phyloP scores from a whole-genome alignment of 306 rosid genomes.

The Trifolium fragiferum region DNA sequence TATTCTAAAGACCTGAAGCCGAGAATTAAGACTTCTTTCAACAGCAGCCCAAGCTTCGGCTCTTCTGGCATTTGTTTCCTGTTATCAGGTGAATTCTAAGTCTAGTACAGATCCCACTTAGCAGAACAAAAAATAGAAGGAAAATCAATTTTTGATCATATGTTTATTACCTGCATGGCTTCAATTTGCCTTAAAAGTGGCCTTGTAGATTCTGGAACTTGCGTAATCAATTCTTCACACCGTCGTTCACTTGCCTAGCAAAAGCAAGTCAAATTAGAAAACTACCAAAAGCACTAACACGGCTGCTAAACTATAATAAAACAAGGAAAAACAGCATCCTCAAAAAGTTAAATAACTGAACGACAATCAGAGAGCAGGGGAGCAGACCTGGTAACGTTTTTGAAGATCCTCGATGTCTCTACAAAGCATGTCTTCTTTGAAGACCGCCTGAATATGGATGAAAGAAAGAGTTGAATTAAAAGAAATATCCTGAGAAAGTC shows the following conservation, averaged over 20 bases:
- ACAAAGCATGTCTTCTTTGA: slow-evolving; percentile 89
- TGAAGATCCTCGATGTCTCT: slow-evolving; percentile 97
- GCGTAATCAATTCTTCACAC: slow-evolving; percentile 92
- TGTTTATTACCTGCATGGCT: slow-evolving; percentile 87
- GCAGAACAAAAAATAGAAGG: slow-evolving; percentile 41
- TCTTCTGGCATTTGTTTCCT: slow-evolving; percentile 92
- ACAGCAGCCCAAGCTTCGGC: slow-evolving; percentile 99
- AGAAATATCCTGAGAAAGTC: slow-evolving; percentile 24
- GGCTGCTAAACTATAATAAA: slow-evolving; percentile 30
- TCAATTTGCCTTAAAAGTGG: slow-evolving; percentile 98
- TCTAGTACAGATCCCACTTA: slow-evolving; percentile 39
- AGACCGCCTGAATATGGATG: slow-evolving; percentile 68
- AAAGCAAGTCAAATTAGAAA: slow-evolving; percentile 44
- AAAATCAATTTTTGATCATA: slow-evolving; percentile 18
- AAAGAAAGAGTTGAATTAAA: slow-evolving; percentile 30
- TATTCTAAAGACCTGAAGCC: slow-evolving; percentile 77
- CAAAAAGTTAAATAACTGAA: slow-evolving; percentile 21
- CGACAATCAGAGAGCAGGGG: slow-evolving; percentile 39
- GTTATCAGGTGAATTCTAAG: slow-evolving; percentile 47
- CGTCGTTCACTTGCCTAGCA: slow-evolving; percentile 97
- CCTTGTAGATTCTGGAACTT: slow-evolving; percentile 99
- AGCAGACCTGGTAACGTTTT: slow-evolving; percentile 87
- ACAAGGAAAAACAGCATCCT: slow-evolving; percentile 30
- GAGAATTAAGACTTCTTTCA: slow-evolving; percentile 91
- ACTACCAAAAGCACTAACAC: slow-evolving; percentile 35